Base-by-base conservation (phyloP, 352 stramenopile genomes). In the Pythium pyrilobum region DNA sequence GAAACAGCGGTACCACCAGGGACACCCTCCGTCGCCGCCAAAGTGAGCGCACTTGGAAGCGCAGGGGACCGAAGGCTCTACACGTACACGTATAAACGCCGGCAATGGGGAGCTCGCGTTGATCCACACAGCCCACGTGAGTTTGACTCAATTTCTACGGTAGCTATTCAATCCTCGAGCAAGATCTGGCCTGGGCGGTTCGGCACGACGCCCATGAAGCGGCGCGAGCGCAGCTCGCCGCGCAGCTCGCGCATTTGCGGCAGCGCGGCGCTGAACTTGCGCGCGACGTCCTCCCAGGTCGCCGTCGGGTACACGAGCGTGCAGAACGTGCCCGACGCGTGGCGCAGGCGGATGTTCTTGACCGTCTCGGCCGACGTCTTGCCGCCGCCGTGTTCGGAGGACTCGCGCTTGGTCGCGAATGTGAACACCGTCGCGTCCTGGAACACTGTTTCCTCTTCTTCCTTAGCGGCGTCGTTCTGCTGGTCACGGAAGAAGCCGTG, bases 301-400 rank as follows among this genome's bases (percentile, higher is more conserved):
- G 65, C 76, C 2, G 53, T 60, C 4, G 81, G 81, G 18, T 66
- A 39, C 21, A 92, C 73, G 28, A 92, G 75, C 18, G 78, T 87
- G 56, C 73, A 85, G 33, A 92, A 89, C 40, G 78, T 89, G 27
- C 81, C 81, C 8, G 78, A 89, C 2, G 81, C 81, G 56, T 92
- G 76, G 41, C 83, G 77, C 71, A 95, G 80, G 55, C 88, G 86
- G 52, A 96, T 96, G 56, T 96, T 92, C 56, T 90, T 66, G 16
- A 92, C 64, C 57, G 89, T 91, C 57, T 92, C 81, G 3, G 69
- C 78, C 28, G 77, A 81, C 8, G 69, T 90, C 59, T 93, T 93
- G 36, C 81, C 81, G 11, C 78, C 81, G 16, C 78, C 78, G 49
- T 87, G 76, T 4, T 53, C 65, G 25, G 74, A 83, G 13, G 73